Evolutionary conservation across 2,329 filamentous ascomycete species (phyloP).

Genomic region (Hypomyces rosellus): DNA sequence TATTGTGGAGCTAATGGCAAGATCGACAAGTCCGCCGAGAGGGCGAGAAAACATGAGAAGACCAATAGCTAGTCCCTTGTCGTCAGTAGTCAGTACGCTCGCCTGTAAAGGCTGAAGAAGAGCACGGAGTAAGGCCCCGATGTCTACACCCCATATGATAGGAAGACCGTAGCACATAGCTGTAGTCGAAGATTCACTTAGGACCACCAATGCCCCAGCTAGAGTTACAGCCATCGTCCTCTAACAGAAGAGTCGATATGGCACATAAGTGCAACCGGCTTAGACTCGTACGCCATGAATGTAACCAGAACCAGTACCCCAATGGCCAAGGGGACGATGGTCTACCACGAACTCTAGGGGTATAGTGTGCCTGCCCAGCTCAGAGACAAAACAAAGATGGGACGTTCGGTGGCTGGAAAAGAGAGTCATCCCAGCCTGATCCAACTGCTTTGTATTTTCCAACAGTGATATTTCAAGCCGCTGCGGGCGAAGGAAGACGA

Average conservation of each 20-base stretch:
- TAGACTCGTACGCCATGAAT: conserved; percentile 26
- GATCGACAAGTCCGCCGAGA: conserved; percentile 7
- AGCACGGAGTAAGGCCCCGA: conserved; percentile 14
- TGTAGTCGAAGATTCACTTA: conserved; percentile 5
- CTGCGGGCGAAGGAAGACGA: conserved; percentile 14
- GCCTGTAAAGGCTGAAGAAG: conserved; percentile 9
- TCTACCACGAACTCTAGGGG: too few species aligned
- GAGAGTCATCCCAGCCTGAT: too few species aligned
- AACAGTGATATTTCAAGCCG: conserved; percentile 21
- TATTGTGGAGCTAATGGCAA: conserved; percentile 7
- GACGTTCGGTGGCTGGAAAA: too few species aligned
- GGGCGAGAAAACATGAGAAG: conserved; percentile 3
- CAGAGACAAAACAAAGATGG: too few species aligned
- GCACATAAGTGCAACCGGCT: conserved; percentile 24
- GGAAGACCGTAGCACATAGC: conserved; percentile 18
- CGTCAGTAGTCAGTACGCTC: conserved; percentile 4
- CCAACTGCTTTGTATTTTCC: too few species aligned
- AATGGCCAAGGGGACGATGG: conserved; percentile 16
- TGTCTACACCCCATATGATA: conserved; percentile 22
- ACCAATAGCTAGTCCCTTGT: conserved; percentile 5
- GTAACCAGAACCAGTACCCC: conserved; percentile 20
- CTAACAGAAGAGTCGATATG: conserved; percentile 24
- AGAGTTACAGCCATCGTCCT: conserved; percentile 19
- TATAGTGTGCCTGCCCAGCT: too few species aligned
- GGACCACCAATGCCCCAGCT: conserved; percentile 17